Base-by-base conservation (phyloP, 2,329 filamentous ascomycete genomes). In the Dothideomycetes sp. region DNA sequence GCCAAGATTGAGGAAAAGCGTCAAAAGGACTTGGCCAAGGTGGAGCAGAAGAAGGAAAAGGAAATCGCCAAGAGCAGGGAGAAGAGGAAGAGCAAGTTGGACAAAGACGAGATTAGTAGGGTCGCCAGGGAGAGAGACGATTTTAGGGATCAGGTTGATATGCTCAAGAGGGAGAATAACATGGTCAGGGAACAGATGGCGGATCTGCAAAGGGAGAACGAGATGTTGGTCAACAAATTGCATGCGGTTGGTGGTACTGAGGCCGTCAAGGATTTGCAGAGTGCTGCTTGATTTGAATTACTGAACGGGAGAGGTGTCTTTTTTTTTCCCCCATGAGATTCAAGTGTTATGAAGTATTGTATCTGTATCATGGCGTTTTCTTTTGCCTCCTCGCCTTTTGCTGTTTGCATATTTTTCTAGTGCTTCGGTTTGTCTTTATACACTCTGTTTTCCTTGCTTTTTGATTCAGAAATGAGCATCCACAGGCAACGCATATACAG, bases 1-100 rank as follows among this genome's bases (percentile, higher is more conserved):
- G 64, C 64, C 47, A 81, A 79, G 58, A 62, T 83, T 2, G 75
- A 84, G 47, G 71, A 76, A 48, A 77, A 76, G 61, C 74, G 75
- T 33, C 65, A 68, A 44, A 71, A 70, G 43, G 82, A 86, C 52
- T 67, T 76, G 45, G 67, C 65, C 50, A 82, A 80, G 58, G 70
- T 71, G 1, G 61, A 61, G 41, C 48, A 51, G 34, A 57, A 57
- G 40, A 53, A 53, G 28, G 50, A 51, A n/a, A 58, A 56, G 39
- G 57, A 59, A 34, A 46, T 49, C 13, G 56, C 60, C 19, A 67
- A 67, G 33, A 64, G 65, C 13, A 64, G 70, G 47, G 66, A 67
- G 46, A 62, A 59, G 29, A 53, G 61, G 10, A 62, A 66, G 47
- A 63, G 66, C 39, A 66, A 70, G 42, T 57, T 55, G 17, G 62